A percentile compares a stretch with the other conserved stretches of the same genome.
Evolutionary conservation across 441 rosid genomes (phyloP).

Genomic region (Populus hybrid): DNA sequence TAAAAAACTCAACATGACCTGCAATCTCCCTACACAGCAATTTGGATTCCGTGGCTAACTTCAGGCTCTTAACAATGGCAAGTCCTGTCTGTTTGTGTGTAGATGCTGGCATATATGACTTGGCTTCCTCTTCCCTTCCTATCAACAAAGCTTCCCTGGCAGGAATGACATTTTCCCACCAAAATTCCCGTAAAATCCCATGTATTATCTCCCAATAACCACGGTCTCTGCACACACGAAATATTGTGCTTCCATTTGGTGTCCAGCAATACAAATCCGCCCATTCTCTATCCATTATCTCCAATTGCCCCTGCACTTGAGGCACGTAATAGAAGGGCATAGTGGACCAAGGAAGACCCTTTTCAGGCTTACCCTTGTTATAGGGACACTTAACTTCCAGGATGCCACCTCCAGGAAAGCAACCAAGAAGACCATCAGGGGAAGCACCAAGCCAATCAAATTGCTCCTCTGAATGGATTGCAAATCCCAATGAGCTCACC

Average conservation of each 20-base stretch:
- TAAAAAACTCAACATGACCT: conserved; percentile 58
- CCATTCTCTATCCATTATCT: conserved; percentile 93
- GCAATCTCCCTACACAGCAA: conserved; percentile 77
- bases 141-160: conserved; percentile 63
- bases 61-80: conserved; percentile 55
- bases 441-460: conserved; percentile 90
- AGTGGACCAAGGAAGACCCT: conserved; percentile 74
- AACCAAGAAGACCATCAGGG: conserved; percentile 80
- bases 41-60: conserved; percentile 61
- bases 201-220: conserved; percentile 70
- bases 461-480: conserved; percentile 57
- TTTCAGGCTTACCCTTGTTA: conserved; percentile 89
- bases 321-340: conserved; percentile 96
- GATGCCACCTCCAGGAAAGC: conserved; percentile 64
- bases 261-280: conserved; percentile 95
- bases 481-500: conserved; percentile 73
- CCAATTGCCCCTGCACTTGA: conserved; percentile 96
- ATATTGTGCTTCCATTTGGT: conserved; percentile 74
- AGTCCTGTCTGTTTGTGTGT: conserved; percentile 69
- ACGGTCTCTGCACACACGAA: conserved; percentile 62
- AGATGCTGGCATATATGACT: conserved; percentile 53
- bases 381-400: conserved; percentile 93
- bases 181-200: conserved; percentile 69
- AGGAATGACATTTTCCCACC: conserved; percentile 92
- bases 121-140: conserved; percentile 58